These are phyloP conservation scores for Phoma sp. DNA, from an alignment of 2,329 filamentous ascomycete species.

Conservation along the genomic window DNA sequence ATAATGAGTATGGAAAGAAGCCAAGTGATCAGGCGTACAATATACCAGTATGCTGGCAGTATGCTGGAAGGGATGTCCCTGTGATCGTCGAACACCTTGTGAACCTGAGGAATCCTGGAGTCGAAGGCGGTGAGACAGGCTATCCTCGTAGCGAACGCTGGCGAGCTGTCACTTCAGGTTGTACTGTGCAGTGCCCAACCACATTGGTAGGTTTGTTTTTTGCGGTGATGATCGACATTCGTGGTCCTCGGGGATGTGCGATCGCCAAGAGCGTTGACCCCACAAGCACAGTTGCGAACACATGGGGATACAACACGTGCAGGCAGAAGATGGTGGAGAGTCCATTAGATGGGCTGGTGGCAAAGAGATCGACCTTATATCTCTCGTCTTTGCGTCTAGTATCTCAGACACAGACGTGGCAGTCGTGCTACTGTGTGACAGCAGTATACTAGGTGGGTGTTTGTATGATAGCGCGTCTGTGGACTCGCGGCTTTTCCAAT, in stretches of 20 bases:
- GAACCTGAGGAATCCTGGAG: constrained; percentile 15
- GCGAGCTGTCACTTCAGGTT: constrained; percentile 3
- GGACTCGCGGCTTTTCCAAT: constrained; percentile 10
- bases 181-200: constrained; percentile 6
- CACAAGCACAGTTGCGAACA: constrained; percentile 5
- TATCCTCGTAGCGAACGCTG: constrained; percentile 10
- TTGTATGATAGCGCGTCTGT: constrained; percentile 13
- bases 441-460: constrained; percentile 10
- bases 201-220: constrained; percentile 5
- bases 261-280: constrained; percentile 20
- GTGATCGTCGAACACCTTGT: constrained; percentile 21
- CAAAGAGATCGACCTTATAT: constrained; percentile 36
- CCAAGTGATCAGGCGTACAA: constrained; percentile 17
- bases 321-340: constrained; percentile 6
- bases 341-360: constrained; percentile 21
- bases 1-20: constrained; percentile 21
- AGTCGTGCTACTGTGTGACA: constrained; percentile 20
- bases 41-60: background rate
- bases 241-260: background rate
- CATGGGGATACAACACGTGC: background rate
- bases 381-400: constrained; percentile 13
- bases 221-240: constrained; percentile 24
- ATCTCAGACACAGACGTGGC: constrained; percentile 27
- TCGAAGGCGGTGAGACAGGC: constrained; percentile 8
- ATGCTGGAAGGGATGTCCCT: constrained; percentile 25